These are phyloP conservation scores for Pichia sp. DNA, from an alignment of 1,139 yeast genomes.

Conservation along the genomic window DNA sequence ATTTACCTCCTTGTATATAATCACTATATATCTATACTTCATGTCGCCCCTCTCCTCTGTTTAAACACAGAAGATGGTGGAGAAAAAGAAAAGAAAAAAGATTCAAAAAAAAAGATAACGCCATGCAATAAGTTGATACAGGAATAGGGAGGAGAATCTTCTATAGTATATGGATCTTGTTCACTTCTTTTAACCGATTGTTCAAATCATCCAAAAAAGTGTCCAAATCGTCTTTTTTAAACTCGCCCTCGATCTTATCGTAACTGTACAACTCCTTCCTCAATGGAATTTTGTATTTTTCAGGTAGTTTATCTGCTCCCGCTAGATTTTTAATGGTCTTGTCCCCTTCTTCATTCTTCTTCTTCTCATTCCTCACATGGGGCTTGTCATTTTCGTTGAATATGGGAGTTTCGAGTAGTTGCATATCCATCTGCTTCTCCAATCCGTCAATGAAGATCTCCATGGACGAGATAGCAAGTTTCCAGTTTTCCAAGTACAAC, in stretches of 20 bases:
- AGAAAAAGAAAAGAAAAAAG: background rate
- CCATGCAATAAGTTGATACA: too few relatives aligned
- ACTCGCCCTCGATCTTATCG: background rate
- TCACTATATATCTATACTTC: constrained; percentile 6
- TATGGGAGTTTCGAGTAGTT: background rate
- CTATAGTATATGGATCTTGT: constrained; percentile 1
- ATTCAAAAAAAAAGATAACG: background rate
- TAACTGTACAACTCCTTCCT: constrained; percentile 4
- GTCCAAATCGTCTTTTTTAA: background rate
- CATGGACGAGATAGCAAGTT: constrained; percentile 2
- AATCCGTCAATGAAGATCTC: constrained; percentile 8
- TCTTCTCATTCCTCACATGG: background rate
- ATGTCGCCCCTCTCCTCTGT: background rate
- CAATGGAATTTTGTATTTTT: constrained; percentile 1
- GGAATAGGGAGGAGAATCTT: too few relatives aligned
- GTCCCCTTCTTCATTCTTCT: background rate
- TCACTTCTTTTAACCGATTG: background rate
- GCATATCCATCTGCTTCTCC: background rate
- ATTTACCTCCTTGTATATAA: constrained; percentile 15
- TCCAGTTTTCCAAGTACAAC: constrained; percentile 4
- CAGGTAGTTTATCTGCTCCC: background rate
- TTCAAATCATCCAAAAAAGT: background rate
- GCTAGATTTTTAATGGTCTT: background rate
- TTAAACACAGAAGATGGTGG: background rate
- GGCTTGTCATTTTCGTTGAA: background rate